phyloP scores from a whole-genome alignment of 345 rosid genomes.

The Turritis glabra region DNA sequence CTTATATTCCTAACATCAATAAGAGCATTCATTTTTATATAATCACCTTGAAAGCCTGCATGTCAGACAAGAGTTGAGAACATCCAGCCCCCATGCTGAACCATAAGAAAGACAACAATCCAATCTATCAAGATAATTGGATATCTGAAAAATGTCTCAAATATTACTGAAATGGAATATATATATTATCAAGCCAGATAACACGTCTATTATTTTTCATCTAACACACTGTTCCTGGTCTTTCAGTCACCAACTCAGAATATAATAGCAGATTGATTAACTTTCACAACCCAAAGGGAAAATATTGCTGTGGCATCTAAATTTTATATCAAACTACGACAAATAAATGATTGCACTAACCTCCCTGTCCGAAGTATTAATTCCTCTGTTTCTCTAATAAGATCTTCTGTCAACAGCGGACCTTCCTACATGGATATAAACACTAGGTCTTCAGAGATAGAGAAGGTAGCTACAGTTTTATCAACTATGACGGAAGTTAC shows the following conservation, averaged over 20 bases:
- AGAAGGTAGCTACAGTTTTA: conserved; percentile 11
- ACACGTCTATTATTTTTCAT: not conserved
- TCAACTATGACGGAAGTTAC: conserved; percentile 28
- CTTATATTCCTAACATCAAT: conserved; percentile 11
- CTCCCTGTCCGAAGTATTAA: conserved; percentile 95
- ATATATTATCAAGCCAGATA: not conserved
- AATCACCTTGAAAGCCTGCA: conserved; percentile 98
- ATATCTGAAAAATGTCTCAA: conserved; percentile 22
- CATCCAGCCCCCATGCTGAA: conserved; percentile 98
- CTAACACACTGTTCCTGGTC: not conserved
- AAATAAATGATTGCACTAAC: conserved; percentile 39
- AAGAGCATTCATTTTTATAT: conserved; percentile 8
- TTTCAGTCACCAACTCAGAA: not conserved
- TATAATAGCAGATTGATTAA: not conserved
- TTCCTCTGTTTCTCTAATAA: conserved; percentile 94
- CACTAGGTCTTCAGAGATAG: conserved; percentile 17
- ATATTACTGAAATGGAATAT: conserved; percentile 7
- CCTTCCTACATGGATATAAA: conserved; percentile 65
- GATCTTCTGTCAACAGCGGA: conserved; percentile 93
- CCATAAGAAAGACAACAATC: conserved; percentile 39
- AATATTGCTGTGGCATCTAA: not conserved
- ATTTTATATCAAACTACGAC: not conserved
- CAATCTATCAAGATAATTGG: conserved; percentile 32
- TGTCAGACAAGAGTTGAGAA: conserved; percentile 97
- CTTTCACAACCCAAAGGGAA: not conserved